Base-by-base conservation (phyloP, 2,329 filamentous ascomycete genomes). In the Fusarium aywerte region DNA sequence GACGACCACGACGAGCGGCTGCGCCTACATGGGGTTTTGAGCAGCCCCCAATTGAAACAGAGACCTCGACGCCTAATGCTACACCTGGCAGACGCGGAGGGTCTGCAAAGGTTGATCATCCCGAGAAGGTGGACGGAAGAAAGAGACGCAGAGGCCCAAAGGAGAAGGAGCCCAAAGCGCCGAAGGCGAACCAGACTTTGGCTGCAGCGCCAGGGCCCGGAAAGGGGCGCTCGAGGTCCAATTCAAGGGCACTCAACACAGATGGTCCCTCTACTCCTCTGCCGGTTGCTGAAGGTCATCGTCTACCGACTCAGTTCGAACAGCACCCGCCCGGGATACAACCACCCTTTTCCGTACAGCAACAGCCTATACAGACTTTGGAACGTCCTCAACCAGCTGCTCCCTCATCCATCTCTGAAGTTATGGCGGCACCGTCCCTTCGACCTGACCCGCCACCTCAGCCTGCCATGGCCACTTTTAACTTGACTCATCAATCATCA, bases 11-110 rank as follows among this genome's bases (percentile, higher is more conserved):
- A 36, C 83, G 88, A 68, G 87, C 87, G 21, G 87, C 87, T 18
- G 91, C 92, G 12, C 91, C 92, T 5, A 92, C 89, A 0, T 94
- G 90, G 81, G 87, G 87, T 39, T 87, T 84, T 58, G 90, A 92
- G 71, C 89, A 77, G 72, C 82, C 74, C 55, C 78, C 80, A 11
- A 82, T 80, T 29, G 90, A 92, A 59, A 85, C 85, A 16, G 90
- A 92, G 70, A 82, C 80, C 40, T 79, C 81, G 45, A 87, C 87
- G 3, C 83, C 85, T 11, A 81, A 81, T 11, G 84, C 84, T n/a
- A 90, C 88, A 4, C 85, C 86, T 4, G 81, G 82, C 5, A 83
- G 85, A 23, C 82, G 86, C 58, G 84, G 81, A 57, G 80, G 71
- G 16, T 75, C 74, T 27, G 75, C 77, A 42, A 85, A 81, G 70